phyloP scores from a whole-genome alignment of 495 filamentous ascomycete genomes.

The Amorphotheca resinae region DNA sequence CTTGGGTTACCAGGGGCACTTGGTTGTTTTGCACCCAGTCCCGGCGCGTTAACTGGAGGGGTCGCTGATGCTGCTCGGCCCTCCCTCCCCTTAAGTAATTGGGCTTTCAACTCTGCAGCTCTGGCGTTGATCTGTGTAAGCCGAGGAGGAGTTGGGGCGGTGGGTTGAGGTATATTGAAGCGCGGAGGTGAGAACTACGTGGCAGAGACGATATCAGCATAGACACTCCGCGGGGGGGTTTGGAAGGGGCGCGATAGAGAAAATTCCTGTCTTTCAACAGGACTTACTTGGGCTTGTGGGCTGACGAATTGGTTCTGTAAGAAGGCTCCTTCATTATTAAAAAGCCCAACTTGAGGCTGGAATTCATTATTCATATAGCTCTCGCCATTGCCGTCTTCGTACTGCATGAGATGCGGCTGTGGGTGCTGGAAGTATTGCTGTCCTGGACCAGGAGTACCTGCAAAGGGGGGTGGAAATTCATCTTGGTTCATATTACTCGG shows the following conservation, averaged over 20 bases:
- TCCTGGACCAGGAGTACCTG: background rate
- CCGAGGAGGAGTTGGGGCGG: constrained; percentile 4
- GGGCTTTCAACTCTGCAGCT: constrained; percentile 21
- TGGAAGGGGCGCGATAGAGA: background rate
- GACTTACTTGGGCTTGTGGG: constrained; percentile 14
- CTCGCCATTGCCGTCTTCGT: constrained; percentile 4
- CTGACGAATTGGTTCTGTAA: constrained; percentile 15
- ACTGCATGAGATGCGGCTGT: constrained; percentile 8
- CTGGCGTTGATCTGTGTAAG: constrained; percentile 11
- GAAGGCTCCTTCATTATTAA: constrained; percentile 12
- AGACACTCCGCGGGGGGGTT: background rate
- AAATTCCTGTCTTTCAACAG: background rate
- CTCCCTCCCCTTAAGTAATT: constrained; percentile 15
- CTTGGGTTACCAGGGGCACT: constrained; percentile 1
- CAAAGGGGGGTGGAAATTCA: constrained; percentile 6
- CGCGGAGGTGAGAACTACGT: constrained; percentile 9
- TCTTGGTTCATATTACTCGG: constrained; percentile 13
- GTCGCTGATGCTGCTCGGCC: constrained; percentile 6
- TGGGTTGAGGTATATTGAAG: constrained; percentile 4
- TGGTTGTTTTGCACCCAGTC: constrained; percentile 7
- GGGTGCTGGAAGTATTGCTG: constrained; percentile 9
- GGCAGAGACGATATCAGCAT: background rate
- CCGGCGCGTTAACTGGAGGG: constrained; percentile 12
- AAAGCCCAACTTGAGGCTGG: constrained; percentile 11
- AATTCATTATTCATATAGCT: constrained; percentile 5